Conservation (phyloP, 192 early-diverging fungal species). For the Irineochytrium annulatum region DNA sequence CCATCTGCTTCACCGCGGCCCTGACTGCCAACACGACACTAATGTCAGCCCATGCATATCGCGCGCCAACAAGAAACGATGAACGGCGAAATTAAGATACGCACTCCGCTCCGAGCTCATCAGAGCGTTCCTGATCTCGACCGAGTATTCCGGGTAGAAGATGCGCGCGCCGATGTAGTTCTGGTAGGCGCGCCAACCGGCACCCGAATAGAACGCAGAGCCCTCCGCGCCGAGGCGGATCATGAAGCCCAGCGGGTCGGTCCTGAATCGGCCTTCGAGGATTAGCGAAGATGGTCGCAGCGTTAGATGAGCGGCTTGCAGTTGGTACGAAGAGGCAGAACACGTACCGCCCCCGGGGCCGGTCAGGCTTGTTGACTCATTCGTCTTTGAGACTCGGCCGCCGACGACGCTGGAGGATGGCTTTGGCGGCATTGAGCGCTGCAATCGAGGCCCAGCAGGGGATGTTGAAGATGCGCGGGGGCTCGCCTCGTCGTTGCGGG, state of each 20-base stretch:
- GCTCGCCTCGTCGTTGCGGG: too few relatives aligned
- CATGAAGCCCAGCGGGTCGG: slow-evolving; percentile 71
- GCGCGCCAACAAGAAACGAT: too few relatives aligned
- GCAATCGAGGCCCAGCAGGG: too few relatives aligned
- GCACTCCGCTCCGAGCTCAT: slow-evolving; percentile 54
- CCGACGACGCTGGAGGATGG: too few relatives aligned
- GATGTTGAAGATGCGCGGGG: too few relatives aligned
- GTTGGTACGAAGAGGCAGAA: too few relatives aligned
- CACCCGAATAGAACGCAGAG: slow-evolving; percentile 32
- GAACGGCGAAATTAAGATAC: not conserved
- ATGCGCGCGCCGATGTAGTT: slow-evolving; percentile 69
- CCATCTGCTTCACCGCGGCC: slow-evolving; percentile 4
- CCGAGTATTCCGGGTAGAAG: slow-evolving; percentile 65
- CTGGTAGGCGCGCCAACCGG: slow-evolving; percentile 71
- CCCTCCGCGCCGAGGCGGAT: slow-evolving; percentile 42
- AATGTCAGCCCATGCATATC: not conserved
- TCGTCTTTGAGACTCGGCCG: too few relatives aligned
- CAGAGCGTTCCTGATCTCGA: slow-evolving; percentile 58
- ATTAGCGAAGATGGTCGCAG: too few relatives aligned
- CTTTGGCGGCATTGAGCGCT: too few relatives aligned
- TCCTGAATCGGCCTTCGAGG: slow-evolving; percentile 54
- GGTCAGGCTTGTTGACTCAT: too few relatives aligned
- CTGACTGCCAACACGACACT: slow-evolving; percentile 6
- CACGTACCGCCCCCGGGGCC: too few relatives aligned
- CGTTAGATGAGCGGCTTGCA: too few relatives aligned